Conservation (phyloP, 257 asterid species). For the Ocimum tenuiflorum region DNA sequence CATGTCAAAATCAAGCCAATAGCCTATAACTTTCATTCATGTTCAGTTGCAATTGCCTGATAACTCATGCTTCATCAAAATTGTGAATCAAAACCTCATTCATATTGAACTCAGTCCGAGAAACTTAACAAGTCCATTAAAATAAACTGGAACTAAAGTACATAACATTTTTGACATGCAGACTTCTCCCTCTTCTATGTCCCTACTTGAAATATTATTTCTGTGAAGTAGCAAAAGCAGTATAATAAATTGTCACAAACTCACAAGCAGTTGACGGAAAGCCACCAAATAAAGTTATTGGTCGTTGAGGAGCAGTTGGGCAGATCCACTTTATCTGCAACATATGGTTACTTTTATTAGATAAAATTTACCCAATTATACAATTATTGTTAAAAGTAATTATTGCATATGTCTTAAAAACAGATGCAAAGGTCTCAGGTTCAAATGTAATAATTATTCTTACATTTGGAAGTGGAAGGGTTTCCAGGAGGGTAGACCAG, state of each 20-base stretch:
- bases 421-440: background rate
- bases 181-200: background rate
- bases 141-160: slow-evolving; percentile 5
- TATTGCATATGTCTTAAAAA: background rate
- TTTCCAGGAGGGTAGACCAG: slow-evolving; percentile 80
- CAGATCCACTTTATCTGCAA: slow-evolving; percentile 95
- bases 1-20: background rate
- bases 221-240: background rate
- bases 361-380: background rate
- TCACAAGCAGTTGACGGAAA: slow-evolving; percentile 86
- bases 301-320: slow-evolving; percentile 79
- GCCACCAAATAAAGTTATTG: slow-evolving; percentile 77
- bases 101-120: background rate
- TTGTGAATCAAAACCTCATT: background rate
- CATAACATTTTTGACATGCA: background rate
- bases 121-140: background rate
- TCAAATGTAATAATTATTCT: slow-evolving; percentile 27
- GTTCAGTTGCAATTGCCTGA: background rate
- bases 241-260: slow-evolving; percentile 17
- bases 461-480: slow-evolving; percentile 91
- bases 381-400: slow-evolving; percentile 3
- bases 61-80: background rate
- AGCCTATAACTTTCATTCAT: background rate
- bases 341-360: background rate
- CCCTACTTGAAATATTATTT: background rate